Conservation (phyloP, 768 basidiomycete species). For the Pleurotus cornucopiae region DNA sequence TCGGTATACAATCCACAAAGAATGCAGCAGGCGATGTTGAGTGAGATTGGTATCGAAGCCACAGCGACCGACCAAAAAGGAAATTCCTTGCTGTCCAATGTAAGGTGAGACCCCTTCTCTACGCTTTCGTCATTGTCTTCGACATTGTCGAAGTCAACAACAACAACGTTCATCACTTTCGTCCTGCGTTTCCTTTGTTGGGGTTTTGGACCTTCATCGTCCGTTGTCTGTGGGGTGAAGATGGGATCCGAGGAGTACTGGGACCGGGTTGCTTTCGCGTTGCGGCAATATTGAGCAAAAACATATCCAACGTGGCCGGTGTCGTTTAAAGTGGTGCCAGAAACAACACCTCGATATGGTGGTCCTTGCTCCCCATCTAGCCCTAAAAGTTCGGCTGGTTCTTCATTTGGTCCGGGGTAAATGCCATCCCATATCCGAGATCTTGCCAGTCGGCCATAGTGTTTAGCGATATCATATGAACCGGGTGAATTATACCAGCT, state of each 20-base stretch:
- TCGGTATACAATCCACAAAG: constrained; percentile 21
- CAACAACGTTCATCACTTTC: constrained; percentile 13
- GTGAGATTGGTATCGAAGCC: constrained; percentile 18
- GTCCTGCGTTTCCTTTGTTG: constrained; percentile 9
- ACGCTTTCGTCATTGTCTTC: not conserved
- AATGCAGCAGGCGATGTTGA: constrained; percentile 19
- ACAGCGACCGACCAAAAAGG: constrained; percentile 15
- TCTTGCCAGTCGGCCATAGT: constrained; percentile 25
- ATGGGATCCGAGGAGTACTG: too few species aligned
- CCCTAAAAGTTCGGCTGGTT: constrained; percentile 22
- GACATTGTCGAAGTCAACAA: constrained; percentile 13
- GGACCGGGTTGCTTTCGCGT: not conserved
- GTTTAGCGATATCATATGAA: constrained; percentile 23
- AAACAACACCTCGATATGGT: constrained; percentile 18
- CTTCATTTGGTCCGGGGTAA: constrained; percentile 26
- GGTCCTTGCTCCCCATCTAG: constrained; percentile 22
- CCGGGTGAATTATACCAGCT: constrained; percentile 34
- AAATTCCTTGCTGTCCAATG: not conserved
- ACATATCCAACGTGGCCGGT: constrained; percentile 26
- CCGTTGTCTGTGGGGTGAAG: too few species aligned
- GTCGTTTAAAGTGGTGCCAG: constrained; percentile 20
- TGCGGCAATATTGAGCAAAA: constrained; percentile 16
- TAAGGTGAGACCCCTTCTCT: too few species aligned
- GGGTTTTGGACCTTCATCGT: too few species aligned
- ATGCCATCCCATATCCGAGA: constrained; percentile 29